Conservation (phyloP, 1,139 yeast species). For the Scheffersomyces segobiensis region DNA sequence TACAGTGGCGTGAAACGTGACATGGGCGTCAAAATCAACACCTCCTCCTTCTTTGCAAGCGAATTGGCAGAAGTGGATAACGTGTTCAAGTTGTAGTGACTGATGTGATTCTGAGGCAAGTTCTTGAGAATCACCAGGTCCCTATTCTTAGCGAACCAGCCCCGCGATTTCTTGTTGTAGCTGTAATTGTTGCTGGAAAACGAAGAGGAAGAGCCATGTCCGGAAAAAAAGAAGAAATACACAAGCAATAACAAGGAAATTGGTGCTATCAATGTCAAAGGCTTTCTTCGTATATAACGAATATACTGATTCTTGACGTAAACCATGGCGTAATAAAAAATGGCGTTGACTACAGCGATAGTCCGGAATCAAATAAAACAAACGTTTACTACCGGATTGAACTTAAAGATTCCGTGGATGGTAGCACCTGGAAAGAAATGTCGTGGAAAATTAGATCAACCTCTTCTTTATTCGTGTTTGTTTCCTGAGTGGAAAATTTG, state of each 20-base stretch:
- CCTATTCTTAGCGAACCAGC: constrained; percentile 49
- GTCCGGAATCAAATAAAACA: neutral
- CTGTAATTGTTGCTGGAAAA: constrained; percentile 40
- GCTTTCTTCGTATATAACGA: constrained; percentile 63
- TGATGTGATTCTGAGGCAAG: constrained; percentile 74
- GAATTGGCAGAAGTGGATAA: constrained; percentile 71
- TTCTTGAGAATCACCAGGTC: constrained; percentile 56
- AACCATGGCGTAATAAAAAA: constrained; percentile 2
- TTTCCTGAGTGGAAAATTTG: neutral
- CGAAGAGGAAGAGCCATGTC: constrained; percentile 23
- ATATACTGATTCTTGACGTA: constrained; percentile 32
- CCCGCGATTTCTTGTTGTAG: constrained; percentile 49
- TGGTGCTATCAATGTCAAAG: constrained; percentile 49
- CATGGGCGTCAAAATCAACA: constrained; percentile 84
- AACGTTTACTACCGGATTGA: neutral
- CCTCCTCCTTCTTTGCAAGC: constrained; percentile 72
- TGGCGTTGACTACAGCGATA: neutral
- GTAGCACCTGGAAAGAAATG: neutral
- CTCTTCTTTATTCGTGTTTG: neutral
- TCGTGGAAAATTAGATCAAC: neutral
- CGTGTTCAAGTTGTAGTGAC: constrained; percentile 80
- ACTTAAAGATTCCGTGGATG: neutral
- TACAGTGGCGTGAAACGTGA: constrained; percentile 79
- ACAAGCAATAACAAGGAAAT: constrained; percentile 41
- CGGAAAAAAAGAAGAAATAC: constrained; percentile 41